phyloP scores from a whole-genome alignment of 306 rosid species.

The Acacia acuminata region DNA sequence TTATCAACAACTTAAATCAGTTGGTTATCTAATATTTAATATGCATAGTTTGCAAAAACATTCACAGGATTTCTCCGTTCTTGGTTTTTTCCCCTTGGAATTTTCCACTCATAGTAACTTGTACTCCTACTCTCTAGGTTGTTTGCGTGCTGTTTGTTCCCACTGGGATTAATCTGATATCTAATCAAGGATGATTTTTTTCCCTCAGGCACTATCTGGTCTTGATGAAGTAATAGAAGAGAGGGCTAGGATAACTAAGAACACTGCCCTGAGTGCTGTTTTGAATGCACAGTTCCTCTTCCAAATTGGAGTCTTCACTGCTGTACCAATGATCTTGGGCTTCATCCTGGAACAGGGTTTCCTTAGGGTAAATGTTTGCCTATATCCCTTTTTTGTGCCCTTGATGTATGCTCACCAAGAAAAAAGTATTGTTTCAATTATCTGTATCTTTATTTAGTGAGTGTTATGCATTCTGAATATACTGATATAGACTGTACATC shows the following conservation, averaged over 20 bases:
- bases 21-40: not conserved
- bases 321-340: slow-evolving; percentile 87
- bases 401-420: not conserved
- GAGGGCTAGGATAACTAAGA: slow-evolving; percentile 57
- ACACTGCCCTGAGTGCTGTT: slow-evolving; percentile 74
- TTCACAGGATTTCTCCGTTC: not conserved
- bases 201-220: slow-evolving; percentile 81
- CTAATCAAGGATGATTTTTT: slow-evolving; percentile 13
- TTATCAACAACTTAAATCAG: not conserved
- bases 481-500: not conserved
- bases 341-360: slow-evolving; percentile 87
- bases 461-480: not conserved
- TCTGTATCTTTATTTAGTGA: not conserved
- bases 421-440: not conserved
- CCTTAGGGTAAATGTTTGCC: slow-evolving; percentile 57
- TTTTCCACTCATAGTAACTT: not conserved
- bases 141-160: not conserved
- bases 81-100: not conserved
- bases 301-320: slow-evolving; percentile 91
- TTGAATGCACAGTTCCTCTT: slow-evolving; percentile 82
- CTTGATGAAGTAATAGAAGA: slow-evolving; percentile 70
- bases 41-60: not conserved
- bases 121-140: not conserved
- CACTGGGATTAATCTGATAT: not conserved
- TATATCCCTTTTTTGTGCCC: not conserved